Evolutionary conservation across 257 asterid genomes (phyloP).

Genomic region (Misopates orontium): DNA sequence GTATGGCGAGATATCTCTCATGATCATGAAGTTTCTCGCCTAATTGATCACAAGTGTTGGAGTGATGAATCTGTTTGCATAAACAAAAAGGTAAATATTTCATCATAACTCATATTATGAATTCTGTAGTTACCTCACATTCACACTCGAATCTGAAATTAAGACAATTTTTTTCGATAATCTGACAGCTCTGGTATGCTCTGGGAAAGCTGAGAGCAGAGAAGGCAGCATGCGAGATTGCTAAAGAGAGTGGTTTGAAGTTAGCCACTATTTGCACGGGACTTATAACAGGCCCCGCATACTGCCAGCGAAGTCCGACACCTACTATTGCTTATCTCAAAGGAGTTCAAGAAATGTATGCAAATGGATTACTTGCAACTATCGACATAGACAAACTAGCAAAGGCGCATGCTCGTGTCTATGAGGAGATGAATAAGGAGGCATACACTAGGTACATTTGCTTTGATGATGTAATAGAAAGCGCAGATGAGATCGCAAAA

Average conservation of each 20-base stretch:
- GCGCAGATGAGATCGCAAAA: conserved; percentile 49
- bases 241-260: conserved; percentile 53
- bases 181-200: conserved; percentile 87
- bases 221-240: conserved; percentile 69
- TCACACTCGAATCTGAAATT: neutral
- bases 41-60: conserved; percentile 76
- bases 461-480: conserved; percentile 53
- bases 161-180: conserved; percentile 7
- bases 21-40: conserved; percentile 27
- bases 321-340: conserved; percentile 82
- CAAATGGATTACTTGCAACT: conserved; percentile 59
- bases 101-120: neutral
- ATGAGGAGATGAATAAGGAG: conserved; percentile 65
- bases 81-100: conserved; percentile 61
- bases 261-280: conserved; percentile 78
- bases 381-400: conserved; percentile 61
- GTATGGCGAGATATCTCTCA: conserved; percentile 56
- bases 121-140: neutral
- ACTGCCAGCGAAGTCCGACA: conserved; percentile 51
- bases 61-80: conserved; percentile 77
- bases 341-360: conserved; percentile 75
- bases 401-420: conserved; percentile 65
- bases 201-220: conserved; percentile 90
- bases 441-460: conserved; percentile 69
- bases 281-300: conserved; percentile 71